Evolutionary conservation across 768 basidiomycete genomes (phyloP), one percentile per base, ranked within the genome.

Genomic region (Podaxis carcinomalis): DNA sequence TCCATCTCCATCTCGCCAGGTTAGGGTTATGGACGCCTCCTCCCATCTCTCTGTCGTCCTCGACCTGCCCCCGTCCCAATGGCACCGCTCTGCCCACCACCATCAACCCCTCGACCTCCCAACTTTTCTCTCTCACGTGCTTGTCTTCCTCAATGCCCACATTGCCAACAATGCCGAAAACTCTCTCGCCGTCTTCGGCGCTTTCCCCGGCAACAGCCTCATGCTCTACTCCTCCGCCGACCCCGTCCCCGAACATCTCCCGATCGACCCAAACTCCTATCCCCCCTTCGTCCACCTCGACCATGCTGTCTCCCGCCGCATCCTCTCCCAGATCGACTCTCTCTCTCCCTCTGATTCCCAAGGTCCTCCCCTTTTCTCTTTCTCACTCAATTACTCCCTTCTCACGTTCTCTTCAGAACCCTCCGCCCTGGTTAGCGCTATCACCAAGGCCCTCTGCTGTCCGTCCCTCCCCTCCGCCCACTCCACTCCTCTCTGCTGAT

Each of bases 361-460:
- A 32, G 32, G 32, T 32, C 32, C 7, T 32, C 32, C 32, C 32
- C 7, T 32, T 32, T 32, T 32, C 32, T 32, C 32, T 32, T 32
- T 32, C 32, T 32, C 32, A 32, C 32, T 9, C 32, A 32, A 32
- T 32, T 32, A 0, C 32, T 9, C 32, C 32, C 32, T 32, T 32
- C 32, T 32, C 32, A 32, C 32, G 7, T 32, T 32, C 66, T 57
- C 49, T 44, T 42, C 64, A 77, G 88, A 75, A 54, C 87, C 87
- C 13, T 82, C 82, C 65, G 87, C 87, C 2, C 78, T 99, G 49
- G 95, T 98, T 51, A 86, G 92, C 40, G 94, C 95, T 13, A 73
- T 98, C 58, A 90, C 92, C 28, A 98, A 97, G 73, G 90, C 95
- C 2, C 77, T 98, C 14, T 98, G 96, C 68, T 92, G 95, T 96